Evolutionary conservation across 1,139 yeast species (phyloP).

Genomic region (Magnusiomyces fungicola): DNA sequence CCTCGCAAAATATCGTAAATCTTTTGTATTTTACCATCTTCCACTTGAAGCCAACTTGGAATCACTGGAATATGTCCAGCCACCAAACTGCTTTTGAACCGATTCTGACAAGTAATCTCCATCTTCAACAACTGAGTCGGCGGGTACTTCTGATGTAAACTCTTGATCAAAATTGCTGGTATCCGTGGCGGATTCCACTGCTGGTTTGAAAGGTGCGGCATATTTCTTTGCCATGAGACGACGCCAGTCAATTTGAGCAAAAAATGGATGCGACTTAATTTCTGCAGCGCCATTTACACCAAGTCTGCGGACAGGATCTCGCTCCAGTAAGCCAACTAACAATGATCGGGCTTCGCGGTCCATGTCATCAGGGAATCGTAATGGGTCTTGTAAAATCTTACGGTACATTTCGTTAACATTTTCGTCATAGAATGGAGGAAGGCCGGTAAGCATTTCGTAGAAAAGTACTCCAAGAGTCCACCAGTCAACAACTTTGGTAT

Average conservation of each 20-base stretch:
- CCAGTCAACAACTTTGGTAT: constrained; percentile 95
- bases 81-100: constrained; percentile 95
- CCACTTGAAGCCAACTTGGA: constrained; percentile 11
- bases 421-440: constrained; percentile 95
- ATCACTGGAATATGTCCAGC: constrained; percentile 84
- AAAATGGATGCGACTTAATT: constrained; percentile 79
- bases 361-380: constrained; percentile 81
- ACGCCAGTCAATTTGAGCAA: constrained; percentile 87
- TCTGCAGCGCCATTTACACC: constrained; percentile 78
- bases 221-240: constrained; percentile 79
- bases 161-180: constrained; percentile 91
- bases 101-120: constrained; percentile 50
- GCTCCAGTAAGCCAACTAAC: constrained; percentile 63
- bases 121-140: constrained; percentile 93
- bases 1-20: not conserved
- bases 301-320: constrained; percentile 77
- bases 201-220: constrained; percentile 93
- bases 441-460: constrained; percentile 93
- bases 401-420: constrained; percentile 92
- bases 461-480: constrained; percentile 94
- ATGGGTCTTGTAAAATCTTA: constrained; percentile 81
- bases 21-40: not conserved
- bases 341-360: constrained; percentile 86
- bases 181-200: constrained; percentile 77
- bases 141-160: constrained; percentile 87